Evolutionary conservation across 2,329 filamentous ascomycete species (phyloP).

Genomic region (Talaromyces sp.): DNA sequence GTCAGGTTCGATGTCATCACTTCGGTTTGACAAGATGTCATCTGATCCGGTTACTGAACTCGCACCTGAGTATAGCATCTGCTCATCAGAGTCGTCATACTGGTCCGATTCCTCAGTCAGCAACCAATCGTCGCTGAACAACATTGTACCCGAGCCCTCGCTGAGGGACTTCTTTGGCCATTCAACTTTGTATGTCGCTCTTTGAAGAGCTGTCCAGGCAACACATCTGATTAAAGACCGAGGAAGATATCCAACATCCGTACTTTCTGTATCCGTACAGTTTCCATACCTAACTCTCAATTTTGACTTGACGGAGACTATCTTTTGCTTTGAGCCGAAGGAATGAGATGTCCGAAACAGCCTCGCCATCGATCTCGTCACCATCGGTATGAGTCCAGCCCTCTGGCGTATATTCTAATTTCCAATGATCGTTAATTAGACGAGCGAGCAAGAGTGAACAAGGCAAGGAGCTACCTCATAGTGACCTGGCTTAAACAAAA

Average conservation of each 20-base stretch:
- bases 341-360: constrained; percentile 25
- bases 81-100: background rate
- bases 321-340: constrained; percentile 15
- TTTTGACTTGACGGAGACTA: constrained; percentile 12
- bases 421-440: background rate
- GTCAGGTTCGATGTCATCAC: background rate
- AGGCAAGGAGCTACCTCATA: constrained; percentile 21
- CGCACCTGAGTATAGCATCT: background rate
- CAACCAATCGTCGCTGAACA: background rate
- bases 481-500: constrained; percentile 20
- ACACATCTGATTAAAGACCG: constrained; percentile 24
- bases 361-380: constrained; percentile 31
- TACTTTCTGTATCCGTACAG: background rate
- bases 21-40: background rate
- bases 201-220: constrained; percentile 32
- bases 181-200: constrained; percentile 20
- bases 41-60: background rate
- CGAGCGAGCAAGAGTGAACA: background rate
- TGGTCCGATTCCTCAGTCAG: background rate
- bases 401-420: constrained; percentile 34
- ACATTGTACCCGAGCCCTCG: background rate
- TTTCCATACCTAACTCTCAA: background rate
- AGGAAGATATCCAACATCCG: background rate
- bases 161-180: constrained; percentile 6
- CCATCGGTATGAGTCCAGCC: constrained; percentile 29